These are phyloP conservation scores for Trichosanthes truncata DNA, from an alignment of 306 rosid species.

Conservation along the genomic window DNA sequence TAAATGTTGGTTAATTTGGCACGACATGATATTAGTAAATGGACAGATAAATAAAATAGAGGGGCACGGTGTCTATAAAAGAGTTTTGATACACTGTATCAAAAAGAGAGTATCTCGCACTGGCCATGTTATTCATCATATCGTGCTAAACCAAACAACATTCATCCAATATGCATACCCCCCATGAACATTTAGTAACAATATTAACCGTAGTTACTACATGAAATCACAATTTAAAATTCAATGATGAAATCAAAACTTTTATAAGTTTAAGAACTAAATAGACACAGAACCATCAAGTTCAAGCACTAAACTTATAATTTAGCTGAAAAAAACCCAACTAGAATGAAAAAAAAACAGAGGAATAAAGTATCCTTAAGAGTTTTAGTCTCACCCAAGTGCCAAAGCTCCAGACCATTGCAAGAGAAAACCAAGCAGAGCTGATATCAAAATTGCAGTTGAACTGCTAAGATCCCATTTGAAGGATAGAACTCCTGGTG, in stretches of 20 bases:
- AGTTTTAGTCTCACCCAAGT: conserved; percentile 57
- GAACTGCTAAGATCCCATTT: conserved; percentile 57
- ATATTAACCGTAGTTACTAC: background rate
- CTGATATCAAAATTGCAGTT: conserved; percentile 54
- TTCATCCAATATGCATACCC: background rate
- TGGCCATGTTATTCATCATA: too few species aligned
- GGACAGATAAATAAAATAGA: background rate
- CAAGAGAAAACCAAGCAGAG: conserved; percentile 84
- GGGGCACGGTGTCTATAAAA: too few species aligned
- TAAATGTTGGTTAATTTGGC: background rate
- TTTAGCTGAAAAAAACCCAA: background rate
- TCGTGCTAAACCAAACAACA: too few species aligned
- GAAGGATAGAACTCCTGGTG: conserved; percentile 82
- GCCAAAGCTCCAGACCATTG: conserved; percentile 99
- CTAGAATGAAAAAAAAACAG: background rate
- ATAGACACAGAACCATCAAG: background rate
- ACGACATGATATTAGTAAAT: too few species aligned
- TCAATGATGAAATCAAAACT: background rate
- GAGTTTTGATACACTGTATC: too few species aligned
- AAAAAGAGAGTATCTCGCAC: too few species aligned
- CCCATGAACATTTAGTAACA: background rate
- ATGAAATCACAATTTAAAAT: background rate
- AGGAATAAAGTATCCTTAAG: background rate
- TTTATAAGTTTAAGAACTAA: background rate
- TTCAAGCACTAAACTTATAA: background rate